Evolutionary conservation across 108 stramenopile species (phyloP).

Genomic region (Nannochloropsis granulata): DNA sequence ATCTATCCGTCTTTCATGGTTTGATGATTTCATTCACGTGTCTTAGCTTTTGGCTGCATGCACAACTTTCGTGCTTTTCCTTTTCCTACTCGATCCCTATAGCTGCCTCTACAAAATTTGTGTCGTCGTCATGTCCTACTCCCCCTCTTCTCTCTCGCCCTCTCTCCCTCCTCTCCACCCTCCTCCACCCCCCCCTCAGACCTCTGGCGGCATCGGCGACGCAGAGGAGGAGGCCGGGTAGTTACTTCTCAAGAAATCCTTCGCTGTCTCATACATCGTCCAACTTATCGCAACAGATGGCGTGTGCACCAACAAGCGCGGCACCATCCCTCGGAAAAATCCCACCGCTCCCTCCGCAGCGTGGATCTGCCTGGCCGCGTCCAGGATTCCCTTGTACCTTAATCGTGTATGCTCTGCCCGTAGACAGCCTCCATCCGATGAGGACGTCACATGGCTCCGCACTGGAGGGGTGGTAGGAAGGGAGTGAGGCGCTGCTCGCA

Average conservation of each 20-base stretch:
- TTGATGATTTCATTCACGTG: too few relatives aligned
- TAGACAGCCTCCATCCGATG: neutral
- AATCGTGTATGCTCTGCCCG: neutral
- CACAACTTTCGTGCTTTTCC: too few relatives aligned
- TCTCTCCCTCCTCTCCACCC: neutral
- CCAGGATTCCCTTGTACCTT: conserved; percentile 36
- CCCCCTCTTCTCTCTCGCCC: neutral
- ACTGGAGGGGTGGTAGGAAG: neutral
- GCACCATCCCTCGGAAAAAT: conserved; percentile 50
- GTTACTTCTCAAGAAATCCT: conserved; percentile 3
- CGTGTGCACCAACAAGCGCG: neutral
- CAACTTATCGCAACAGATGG: conserved; percentile 94
- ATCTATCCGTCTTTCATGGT: too few relatives aligned
- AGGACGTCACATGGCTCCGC: neutral
- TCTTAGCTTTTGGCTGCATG: too few relatives aligned
- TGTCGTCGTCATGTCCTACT: neutral
- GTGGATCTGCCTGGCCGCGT: conserved; percentile 62
- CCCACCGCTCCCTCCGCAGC: conserved; percentile 66
- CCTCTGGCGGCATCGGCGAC: neutral
- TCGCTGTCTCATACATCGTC: conserved; percentile 85
- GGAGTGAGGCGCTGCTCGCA: neutral
- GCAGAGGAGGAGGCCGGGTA: neutral
- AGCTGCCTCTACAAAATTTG: too few relatives aligned
- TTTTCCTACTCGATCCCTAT: too few relatives aligned
- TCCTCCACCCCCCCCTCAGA: neutral